Percentiles rank a stretch among this genome's conserved stretches.
Conservation (phyloP, 2,329 filamentous ascomycete species). For the Proliferodiscus dingleyae region DNA sequence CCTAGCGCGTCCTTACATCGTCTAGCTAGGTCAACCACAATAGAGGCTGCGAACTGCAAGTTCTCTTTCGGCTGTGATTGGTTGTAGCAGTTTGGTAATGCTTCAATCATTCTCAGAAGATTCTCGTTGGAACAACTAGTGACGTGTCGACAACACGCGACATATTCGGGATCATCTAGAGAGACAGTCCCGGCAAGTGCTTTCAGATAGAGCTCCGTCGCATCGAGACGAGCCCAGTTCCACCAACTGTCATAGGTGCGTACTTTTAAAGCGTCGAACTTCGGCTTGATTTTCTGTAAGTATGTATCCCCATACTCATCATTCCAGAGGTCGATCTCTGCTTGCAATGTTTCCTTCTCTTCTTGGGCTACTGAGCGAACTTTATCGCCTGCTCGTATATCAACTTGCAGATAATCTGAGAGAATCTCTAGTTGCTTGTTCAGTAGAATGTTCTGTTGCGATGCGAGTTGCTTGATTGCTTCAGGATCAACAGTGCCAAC, state of each 20-base stretch:
- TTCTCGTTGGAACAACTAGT: constrained; percentile 99
- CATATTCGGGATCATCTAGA: constrained; percentile 93
- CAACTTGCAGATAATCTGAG: constrained; percentile 93
- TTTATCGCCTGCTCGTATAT: constrained; percentile 94
- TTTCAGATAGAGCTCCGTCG: constrained; percentile 97
- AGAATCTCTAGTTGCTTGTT: constrained; percentile 97
- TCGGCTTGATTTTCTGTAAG: constrained; percentile 86
- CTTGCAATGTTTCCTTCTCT: constrained; percentile 81
- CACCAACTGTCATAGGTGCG: constrained; percentile 96
- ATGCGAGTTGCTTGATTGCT: constrained; percentile 92
- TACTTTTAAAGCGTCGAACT: constrained; percentile 90
- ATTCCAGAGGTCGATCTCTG: constrained; percentile 91
- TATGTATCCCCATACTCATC: constrained; percentile 96
- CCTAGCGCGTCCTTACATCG: constrained; percentile 93
- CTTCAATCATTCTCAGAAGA: constrained; percentile 96
- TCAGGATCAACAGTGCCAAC: constrained; percentile 83
- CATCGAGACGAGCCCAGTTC: constrained; percentile 99
- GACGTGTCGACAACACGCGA: constrained; percentile 96
- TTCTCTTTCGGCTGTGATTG: constrained; percentile 95
- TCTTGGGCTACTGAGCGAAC: constrained; percentile 80
- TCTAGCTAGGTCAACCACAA: constrained; percentile 88
- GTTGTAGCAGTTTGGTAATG: constrained; percentile 99
- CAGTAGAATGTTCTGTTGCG: constrained; percentile 92
- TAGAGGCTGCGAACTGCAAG: constrained; percentile 93
- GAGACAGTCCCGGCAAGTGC: constrained; percentile 95